Evolutionary conservation across 768 basidiomycete genomes (phyloP).

Genomic region (Infundibulicybe gibba): DNA sequence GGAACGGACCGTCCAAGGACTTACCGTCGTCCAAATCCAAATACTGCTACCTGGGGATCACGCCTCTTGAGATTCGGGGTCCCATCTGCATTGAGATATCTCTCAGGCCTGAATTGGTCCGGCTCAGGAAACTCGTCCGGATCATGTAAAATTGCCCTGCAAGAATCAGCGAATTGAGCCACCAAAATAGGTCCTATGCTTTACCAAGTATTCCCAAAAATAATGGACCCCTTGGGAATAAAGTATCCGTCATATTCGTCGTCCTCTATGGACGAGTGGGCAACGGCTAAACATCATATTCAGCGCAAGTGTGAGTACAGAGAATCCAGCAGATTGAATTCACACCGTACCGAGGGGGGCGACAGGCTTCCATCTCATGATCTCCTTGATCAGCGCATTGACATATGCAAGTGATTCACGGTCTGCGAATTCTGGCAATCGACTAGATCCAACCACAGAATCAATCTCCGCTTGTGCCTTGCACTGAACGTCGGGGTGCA

Average conservation of each 20-base stretch:
- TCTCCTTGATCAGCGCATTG: slow-evolving; percentile 31
- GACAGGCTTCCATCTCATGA: slow-evolving; percentile 1
- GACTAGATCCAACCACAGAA: slow-evolving; percentile 26
- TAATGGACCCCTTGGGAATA: slow-evolving; percentile 11
- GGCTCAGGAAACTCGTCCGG: slow-evolving; percentile 7
- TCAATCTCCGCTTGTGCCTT: slow-evolving; percentile 38
- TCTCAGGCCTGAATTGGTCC: slow-evolving; percentile 7
- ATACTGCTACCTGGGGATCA: slow-evolving; percentile 5
- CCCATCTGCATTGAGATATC: slow-evolving; percentile 3
- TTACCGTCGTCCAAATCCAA: slow-evolving; percentile 10
- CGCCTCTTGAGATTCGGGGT: background rate
- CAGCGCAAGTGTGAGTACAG: slow-evolving; percentile 1
- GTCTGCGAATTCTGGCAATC: slow-evolving; percentile 35
- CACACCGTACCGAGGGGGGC: background rate
- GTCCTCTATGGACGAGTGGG: slow-evolving; percentile 6
- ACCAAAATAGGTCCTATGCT: background rate
- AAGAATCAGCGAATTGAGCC: background rate
- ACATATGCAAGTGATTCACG: slow-evolving; percentile 32
- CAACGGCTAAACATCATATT: slow-evolving; percentile 16
- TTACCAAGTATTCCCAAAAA: slow-evolving; percentile 10
- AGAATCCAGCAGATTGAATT: background rate
- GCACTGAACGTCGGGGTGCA: slow-evolving; percentile 31
- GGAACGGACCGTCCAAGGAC: background rate
- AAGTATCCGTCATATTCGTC: slow-evolving; percentile 9
- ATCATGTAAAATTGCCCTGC: background rate